Evolutionary conservation across 2,329 filamentous ascomycete genomes (phyloP).

Genomic region (Colletotrichum horii): DNA sequence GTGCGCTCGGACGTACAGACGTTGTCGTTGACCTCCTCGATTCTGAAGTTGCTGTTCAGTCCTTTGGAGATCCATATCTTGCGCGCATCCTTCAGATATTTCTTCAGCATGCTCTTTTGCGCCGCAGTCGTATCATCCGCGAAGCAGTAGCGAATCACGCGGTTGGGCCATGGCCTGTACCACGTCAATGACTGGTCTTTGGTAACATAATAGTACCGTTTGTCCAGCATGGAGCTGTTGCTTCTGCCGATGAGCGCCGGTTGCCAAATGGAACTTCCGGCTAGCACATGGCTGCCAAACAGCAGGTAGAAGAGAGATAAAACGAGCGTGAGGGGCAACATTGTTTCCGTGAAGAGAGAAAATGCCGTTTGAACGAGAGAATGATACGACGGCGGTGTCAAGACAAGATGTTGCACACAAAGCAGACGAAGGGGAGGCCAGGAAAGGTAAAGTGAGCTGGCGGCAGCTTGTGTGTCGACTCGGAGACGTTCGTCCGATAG

Average conservation of each 20-base stretch:
- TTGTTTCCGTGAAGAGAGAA: not conserved
- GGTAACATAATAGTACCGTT: not conserved
- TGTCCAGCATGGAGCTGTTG: not conserved
- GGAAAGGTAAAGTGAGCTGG: not conserved
- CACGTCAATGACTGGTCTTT: too few species aligned
- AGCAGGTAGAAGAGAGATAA: not conserved
- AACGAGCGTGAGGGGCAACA: not conserved
- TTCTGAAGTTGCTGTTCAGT: slow-evolving; percentile 15
- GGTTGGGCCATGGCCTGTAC: not conserved
- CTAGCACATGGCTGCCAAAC: not conserved
- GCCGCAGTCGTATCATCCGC: not conserved
- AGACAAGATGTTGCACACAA: not conserved
- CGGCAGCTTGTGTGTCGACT: not conserved
- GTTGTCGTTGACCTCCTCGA: slow-evolving; percentile 11
- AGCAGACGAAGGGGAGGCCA: not conserved
- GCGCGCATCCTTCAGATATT: not conserved
- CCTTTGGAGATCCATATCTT: not conserved
- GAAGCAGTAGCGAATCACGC: not conserved
- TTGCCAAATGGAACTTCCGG: not conserved
- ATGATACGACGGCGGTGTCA: not conserved
- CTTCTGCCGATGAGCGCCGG: not conserved
- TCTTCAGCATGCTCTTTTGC: not conserved
- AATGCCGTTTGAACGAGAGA: not conserved
- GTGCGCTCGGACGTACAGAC: slow-evolving; percentile 2
- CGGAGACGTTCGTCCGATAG: not conserved